Base-by-base conservation (phyloP, 345 rosid genomes). In the Brassica napus region DNA sequence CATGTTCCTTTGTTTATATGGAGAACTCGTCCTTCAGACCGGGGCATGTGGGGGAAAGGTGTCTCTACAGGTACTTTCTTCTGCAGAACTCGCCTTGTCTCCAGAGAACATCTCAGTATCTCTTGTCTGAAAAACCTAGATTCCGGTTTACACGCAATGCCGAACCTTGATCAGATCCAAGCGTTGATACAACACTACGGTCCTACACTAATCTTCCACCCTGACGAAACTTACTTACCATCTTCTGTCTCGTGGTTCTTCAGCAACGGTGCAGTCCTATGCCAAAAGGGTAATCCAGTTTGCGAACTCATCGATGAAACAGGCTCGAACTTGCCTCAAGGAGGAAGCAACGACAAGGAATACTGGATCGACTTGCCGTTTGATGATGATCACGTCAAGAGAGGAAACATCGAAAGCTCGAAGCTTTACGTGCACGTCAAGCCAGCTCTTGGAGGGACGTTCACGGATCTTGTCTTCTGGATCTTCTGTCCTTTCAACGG, bases 401-500 rank as follows among this genome's bases (percentile, higher is more conserved):
- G 10, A 47, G 97, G 99, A 74, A 87, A 88, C 72, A 28, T 91
- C 73, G 90, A 80, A 72, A 89, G 91, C 62, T 87, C 97, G 6
- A 86, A 91, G 72, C 92, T 93, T 66, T 93, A 93, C 65, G 74
- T 84, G 60, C 98, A 94, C 73, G 86, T 88, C 78, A 95, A 91
- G 82, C 97, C 97, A 15, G 93, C 93, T 49, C 65, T 82, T n/a
- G 98, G 96, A 62, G 97, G 96, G 24, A 87, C 94, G 37, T 92
- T 86, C 84, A 92, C 93, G 3, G 97, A 94, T 77, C 73, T 93
- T 14, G 96, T 82, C 24, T 85, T 92, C 93, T 92, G 98, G 98
- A 84, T 91, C 47, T 94, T 91, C 61, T 94, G 87, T 74, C 97
- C 98, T 55, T 91, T 92, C 79, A 94, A 94, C 52, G 98, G 98